These are phyloP conservation scores for Trypanosoma boissoni DNA, from an alignment of 208 protist genomes.

Conservation along the genomic window DNA sequence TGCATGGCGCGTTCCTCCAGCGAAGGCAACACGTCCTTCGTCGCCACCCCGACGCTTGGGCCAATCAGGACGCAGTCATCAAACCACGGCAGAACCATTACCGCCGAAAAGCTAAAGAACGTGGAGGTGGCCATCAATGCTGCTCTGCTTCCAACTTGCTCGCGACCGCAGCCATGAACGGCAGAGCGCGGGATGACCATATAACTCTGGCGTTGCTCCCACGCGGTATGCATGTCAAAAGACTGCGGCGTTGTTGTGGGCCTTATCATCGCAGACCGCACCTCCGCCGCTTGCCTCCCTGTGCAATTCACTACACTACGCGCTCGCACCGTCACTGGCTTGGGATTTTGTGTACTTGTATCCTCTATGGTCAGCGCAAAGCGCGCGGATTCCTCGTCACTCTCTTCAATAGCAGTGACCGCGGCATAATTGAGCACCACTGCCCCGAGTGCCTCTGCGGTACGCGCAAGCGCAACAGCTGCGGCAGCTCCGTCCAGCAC, in stretches of 20 bases:
- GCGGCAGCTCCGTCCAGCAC: constrained; percentile 38
- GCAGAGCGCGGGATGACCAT: constrained; percentile 46
- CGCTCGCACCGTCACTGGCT: constrained; percentile 29
- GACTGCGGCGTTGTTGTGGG: constrained; percentile 34
- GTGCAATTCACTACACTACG: constrained; percentile 71
- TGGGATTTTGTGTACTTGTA: constrained; percentile 6
- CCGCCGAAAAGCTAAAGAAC: constrained; percentile 57
- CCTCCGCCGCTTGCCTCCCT: constrained; percentile 56
- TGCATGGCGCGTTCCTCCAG: neutral
- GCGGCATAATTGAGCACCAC: constrained; percentile 56
- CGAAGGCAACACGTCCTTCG: neutral
- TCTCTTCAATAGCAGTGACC: constrained; percentile 21
- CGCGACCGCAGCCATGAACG: constrained; percentile 16
- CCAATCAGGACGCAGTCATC: constrained; percentile 72
- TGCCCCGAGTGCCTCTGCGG: constrained; percentile 72
- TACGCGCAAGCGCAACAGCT: constrained; percentile 50
- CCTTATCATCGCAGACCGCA: constrained; percentile 42
- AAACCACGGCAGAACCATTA: constrained; percentile 72
- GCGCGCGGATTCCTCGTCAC: too few species aligned
- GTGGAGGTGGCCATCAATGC: constrained; percentile 55
- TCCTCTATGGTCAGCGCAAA: constrained; percentile 17
- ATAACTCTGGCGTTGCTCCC: constrained; percentile 44
- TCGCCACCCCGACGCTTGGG: constrained; percentile 49
- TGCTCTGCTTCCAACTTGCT: neutral
- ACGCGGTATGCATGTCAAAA: constrained; percentile 27